Evolutionary conservation across 1,139 yeast species (phyloP).

Genomic region (Suhomyces wounanorum): DNA sequence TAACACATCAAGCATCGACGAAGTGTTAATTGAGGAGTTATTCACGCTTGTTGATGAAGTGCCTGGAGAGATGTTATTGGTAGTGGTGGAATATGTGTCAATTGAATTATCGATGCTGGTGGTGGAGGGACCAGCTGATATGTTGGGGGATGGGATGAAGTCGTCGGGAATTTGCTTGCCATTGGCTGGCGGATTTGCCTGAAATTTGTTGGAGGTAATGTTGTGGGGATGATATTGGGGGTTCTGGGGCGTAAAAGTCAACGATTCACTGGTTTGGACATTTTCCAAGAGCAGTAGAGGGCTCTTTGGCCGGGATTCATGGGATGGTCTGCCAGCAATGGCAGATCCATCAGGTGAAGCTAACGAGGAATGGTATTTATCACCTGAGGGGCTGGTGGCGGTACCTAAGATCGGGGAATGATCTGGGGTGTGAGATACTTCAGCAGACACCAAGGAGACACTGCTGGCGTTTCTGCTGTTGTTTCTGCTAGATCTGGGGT

Average conservation of each 20-base stretch:
- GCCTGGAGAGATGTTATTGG: background rate
- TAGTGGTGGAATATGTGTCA: background rate
- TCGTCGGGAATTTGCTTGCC: background rate
- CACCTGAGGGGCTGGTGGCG: background rate
- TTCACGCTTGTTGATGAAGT: background rate
- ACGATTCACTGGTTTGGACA: background rate
- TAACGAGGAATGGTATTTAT: background rate
- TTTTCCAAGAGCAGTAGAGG: background rate
- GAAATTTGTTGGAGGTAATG: background rate
- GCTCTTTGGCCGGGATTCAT: background rate
- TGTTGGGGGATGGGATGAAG: background rate
- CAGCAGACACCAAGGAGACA: background rate
- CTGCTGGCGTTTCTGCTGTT: constrained; percentile 1
- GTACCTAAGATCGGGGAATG: background rate
- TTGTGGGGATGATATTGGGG: background rate
- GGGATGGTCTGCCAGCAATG: background rate
- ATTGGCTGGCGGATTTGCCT: background rate
- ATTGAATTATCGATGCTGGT: background rate
- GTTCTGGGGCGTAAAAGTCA: background rate
- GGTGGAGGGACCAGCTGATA: background rate
- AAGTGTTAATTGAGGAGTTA: background rate
- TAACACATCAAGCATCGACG: background rate
- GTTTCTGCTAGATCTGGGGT: background rate
- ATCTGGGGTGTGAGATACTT: background rate
- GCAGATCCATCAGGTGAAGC: background rate